A percentile compares a stretch with the other conserved stretches of the same genome.
These are phyloP conservation scores for Penicillium tannophilum DNA, from an alignment of 495 filamentous ascomycete genomes.

Conservation along the genomic window DNA sequence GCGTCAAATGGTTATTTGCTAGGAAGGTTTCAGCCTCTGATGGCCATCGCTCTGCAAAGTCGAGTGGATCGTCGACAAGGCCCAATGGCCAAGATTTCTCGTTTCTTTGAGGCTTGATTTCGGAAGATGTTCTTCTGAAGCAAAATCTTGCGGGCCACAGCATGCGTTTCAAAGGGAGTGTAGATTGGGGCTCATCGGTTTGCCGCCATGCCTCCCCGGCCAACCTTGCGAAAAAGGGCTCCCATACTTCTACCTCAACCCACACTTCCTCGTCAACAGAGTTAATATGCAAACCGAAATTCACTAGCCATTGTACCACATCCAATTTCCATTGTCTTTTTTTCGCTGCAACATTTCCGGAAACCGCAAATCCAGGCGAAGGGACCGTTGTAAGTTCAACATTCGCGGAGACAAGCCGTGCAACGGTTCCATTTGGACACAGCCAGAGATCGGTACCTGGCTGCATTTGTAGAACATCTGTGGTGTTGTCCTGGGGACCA, in stretches of 20 bases:
- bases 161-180: constrained; percentile 48
- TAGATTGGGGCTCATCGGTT: constrained; percentile 36
- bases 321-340: constrained; percentile 42
- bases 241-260: constrained; percentile 52
- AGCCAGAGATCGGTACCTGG: constrained; percentile 51
- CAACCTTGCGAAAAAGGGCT: constrained; percentile 47
- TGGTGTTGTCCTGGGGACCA: constrained; percentile 24
- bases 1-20: constrained; percentile 15
- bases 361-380: constrained; percentile 25
- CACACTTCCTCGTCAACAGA: constrained; percentile 41
- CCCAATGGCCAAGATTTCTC: constrained; percentile 9
- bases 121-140: constrained; percentile 39
- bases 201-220: constrained; percentile 41
- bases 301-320: constrained; percentile 43
- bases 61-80: constrained; percentile 57
- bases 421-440: constrained; percentile 51
- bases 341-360: constrained; percentile 19
- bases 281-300: constrained; percentile 41
- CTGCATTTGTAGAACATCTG: constrained; percentile 22
- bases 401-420: constrained; percentile 40
- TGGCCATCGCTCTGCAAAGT: constrained; percentile 71
- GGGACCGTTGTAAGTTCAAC: constrained; percentile 22
- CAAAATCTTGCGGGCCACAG: constrained; percentile 53
- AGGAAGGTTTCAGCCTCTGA: constrained; percentile 32
- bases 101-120: constrained; percentile 10